Conservation (phyloP, 352 stramenopile genomes). For the Globisporangium barbulae region DNA sequence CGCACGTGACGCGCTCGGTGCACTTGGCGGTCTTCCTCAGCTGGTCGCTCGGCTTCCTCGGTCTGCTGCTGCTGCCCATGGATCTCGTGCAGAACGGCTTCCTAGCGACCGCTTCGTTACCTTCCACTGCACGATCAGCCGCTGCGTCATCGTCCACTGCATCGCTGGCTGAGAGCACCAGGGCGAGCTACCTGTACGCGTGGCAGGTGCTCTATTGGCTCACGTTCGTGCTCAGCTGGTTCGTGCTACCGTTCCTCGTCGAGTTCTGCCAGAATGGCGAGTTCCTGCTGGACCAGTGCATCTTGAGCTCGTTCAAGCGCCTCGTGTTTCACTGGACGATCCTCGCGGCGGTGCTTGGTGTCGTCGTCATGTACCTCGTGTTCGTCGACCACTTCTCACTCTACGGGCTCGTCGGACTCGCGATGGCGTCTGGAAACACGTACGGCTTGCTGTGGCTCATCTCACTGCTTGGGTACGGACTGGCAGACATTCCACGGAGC, state of each 20-base stretch:
- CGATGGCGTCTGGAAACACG: constrained; percentile 62
- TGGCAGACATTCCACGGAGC: constrained; percentile 51
- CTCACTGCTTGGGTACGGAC: constrained; percentile 57
- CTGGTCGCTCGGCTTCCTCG: constrained; percentile 63
- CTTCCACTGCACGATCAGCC: not conserved
- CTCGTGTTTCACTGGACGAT: constrained; percentile 64
- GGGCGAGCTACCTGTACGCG: constrained; percentile 22
- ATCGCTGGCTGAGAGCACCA: not conserved
- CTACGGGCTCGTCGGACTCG: constrained; percentile 41
- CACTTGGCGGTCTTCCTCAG: constrained; percentile 48
- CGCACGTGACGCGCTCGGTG: constrained; percentile 30
- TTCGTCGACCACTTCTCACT: constrained; percentile 56
- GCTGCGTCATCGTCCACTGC: not conserved
- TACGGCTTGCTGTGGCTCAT: constrained; percentile 51
- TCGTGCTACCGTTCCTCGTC: constrained; percentile 54
- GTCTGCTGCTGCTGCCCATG: constrained; percentile 55
- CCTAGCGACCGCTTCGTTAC: not conserved
- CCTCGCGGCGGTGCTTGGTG: constrained; percentile 21
- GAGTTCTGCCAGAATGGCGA: constrained; percentile 65
- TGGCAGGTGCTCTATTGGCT: constrained; percentile 70
- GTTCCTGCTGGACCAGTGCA: constrained; percentile 39
- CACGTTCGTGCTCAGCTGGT: constrained; percentile 64
- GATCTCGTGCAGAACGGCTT: constrained; percentile 48
- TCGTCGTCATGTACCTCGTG: constrained; percentile 50
- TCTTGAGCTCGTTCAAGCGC: constrained; percentile 32